These are phyloP conservation scores for Arthromyces matolae DNA, from an alignment of 768 basidiomycete species.

Conservation along the genomic window DNA sequence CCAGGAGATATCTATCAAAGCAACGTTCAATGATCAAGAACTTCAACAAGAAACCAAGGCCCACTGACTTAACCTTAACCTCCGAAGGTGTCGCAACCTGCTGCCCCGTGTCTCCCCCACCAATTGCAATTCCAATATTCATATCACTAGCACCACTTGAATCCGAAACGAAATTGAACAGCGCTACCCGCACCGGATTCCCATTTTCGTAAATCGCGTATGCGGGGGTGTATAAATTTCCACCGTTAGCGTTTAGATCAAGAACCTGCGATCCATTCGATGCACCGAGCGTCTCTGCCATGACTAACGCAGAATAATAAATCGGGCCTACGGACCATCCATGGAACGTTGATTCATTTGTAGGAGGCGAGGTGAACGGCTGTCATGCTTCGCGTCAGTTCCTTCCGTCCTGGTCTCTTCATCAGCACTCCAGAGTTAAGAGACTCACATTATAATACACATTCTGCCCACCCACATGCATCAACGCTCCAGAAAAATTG, in stretches of 20 bases:
- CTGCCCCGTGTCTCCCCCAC: slow-evolving; percentile 41
- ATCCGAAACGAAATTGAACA: slow-evolving; percentile 75
- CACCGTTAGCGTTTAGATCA: slow-evolving; percentile 54
- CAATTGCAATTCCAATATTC: slow-evolving; percentile 45
- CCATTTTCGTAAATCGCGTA: slow-evolving; percentile 77
- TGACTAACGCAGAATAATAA: slow-evolving; percentile 69
- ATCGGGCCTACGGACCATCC: slow-evolving; percentile 74
- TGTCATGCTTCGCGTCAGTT: no score
- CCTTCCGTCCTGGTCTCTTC: no score
- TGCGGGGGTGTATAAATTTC: slow-evolving; percentile 57
- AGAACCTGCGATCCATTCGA: slow-evolving; percentile 62
- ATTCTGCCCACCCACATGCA: slow-evolving; percentile 66
- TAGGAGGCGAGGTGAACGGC: slow-evolving; percentile 35
- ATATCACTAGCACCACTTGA: slow-evolving; percentile 50
- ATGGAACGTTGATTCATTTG: slow-evolving; percentile 51
- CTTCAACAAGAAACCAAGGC: neutral
- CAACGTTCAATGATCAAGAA: neutral
- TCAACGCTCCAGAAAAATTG: slow-evolving; percentile 52
- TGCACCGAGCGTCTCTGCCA: slow-evolving; percentile 69
- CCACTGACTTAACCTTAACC: slow-evolving; percentile 49
- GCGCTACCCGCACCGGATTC: slow-evolving; percentile 52
- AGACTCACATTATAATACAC: slow-evolving; percentile 61
- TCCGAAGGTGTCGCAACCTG: no score
- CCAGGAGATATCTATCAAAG: slow-evolving; percentile 48
- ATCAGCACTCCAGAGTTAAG: slow-evolving; percentile 18